Percentiles rank a stretch among this genome's conserved stretches.
Evolutionary conservation across 495 filamentous ascomycete genomes (phyloP).

Genomic region (Corynascus novoguineensis): DNA sequence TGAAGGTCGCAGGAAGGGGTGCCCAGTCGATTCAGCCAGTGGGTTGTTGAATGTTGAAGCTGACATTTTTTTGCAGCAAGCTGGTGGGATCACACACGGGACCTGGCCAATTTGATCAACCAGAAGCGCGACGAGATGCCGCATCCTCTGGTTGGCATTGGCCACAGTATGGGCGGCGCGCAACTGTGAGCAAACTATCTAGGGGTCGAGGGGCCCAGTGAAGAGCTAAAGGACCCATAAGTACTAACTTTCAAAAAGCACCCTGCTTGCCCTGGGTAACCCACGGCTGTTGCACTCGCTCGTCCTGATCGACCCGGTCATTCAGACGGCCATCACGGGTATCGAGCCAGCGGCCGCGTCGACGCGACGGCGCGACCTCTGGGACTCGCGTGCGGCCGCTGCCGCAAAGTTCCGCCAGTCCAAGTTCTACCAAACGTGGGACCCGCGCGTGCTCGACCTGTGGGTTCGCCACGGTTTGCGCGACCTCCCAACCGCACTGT

Average conservation of each 20-base stretch:
- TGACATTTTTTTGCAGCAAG: constrained; percentile 45
- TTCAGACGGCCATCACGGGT: constrained; percentile 37
- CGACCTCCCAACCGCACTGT: constrained; percentile 42
- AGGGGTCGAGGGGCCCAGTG: constrained; percentile 35
- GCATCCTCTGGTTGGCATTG: constrained; percentile 80
- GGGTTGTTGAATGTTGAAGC: not conserved
- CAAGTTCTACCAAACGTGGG: constrained; percentile 69
- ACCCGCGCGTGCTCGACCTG: constrained; percentile 61
- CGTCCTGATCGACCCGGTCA: constrained; percentile 74
- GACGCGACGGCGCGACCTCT: constrained; percentile 62
- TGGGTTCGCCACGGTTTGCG: constrained; percentile 64
- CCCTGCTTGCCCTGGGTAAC: constrained; percentile 60
- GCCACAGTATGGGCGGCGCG: constrained; percentile 78
- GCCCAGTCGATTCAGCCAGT: no score
- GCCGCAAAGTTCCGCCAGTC: constrained; percentile 52
- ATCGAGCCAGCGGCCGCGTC: constrained; percentile 25
- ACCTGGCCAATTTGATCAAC: constrained; percentile 85
- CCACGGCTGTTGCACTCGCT: constrained; percentile 74
- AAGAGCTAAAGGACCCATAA: no score
- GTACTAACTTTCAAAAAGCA: not conserved
- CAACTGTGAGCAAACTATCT: constrained; percentile 30
- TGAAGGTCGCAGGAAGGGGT: no score
- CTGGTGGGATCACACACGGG: constrained; percentile 84
- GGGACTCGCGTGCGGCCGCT: constrained; percentile 63
- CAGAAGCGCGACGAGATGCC: constrained; percentile 76